Evolutionary conservation across 169 alveolate genomes (phyloP).

Genomic region (Babesia divergens): DNA sequence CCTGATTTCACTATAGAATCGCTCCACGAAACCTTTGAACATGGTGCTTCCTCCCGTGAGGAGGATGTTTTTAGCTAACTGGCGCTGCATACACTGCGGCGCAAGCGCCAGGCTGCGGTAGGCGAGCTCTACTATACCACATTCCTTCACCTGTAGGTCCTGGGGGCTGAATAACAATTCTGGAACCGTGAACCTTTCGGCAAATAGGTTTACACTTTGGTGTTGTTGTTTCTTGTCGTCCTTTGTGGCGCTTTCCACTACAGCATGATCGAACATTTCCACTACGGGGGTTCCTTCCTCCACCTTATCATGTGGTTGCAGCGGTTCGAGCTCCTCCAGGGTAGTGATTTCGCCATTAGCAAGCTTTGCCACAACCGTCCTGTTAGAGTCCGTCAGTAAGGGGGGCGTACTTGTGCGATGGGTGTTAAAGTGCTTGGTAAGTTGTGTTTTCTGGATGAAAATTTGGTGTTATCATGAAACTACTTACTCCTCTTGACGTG

Average conservation of each 20-base stretch:
- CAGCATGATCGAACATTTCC: background rate
- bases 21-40: conserved; percentile 39
- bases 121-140: conserved; percentile 65
- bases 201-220: conserved; percentile 22
- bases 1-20: conserved; percentile 50
- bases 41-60: conserved; percentile 62
- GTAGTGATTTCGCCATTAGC: conserved; percentile 7
- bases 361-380: conserved; percentile 7
- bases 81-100: conserved; percentile 39
- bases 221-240: conserved; percentile 1
- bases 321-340: background rate
- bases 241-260: background rate
- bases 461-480: background rate
- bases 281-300: background rate
- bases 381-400: conserved; percentile 16
- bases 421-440: conserved; percentile 31
- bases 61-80: conserved; percentile 50
- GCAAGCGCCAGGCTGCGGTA: conserved; percentile 39
- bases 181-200: conserved; percentile 59
- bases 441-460: conserved; percentile 22
- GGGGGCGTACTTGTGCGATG: conserved; percentile 49
- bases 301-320: background rate
- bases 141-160: conserved; percentile 48
- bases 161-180: conserved; percentile 61
- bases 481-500: conserved; percentile 22